Conservation (phyloP, 495 filamentous ascomycete species). For the Lindgomyces ingoldianus region DNA sequence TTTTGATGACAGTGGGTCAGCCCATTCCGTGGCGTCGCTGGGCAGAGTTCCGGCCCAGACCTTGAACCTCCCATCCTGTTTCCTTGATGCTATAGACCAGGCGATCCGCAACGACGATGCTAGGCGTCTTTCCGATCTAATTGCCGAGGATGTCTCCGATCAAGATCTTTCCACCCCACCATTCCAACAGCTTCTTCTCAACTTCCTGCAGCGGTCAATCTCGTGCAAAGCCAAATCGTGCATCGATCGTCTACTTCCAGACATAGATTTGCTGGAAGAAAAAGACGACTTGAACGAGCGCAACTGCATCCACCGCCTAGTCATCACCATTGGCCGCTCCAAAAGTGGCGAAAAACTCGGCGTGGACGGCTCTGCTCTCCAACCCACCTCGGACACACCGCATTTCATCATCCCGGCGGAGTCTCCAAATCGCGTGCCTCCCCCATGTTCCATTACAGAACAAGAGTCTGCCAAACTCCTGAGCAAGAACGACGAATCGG, state of each 20-base stretch:
- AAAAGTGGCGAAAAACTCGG: constrained; percentile 62
- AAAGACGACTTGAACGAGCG: constrained; percentile 89
- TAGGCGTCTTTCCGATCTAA: constrained; percentile 56
- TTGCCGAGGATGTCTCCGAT: constrained; percentile 59
- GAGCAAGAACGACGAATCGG: constrained; percentile 69
- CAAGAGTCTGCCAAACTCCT: constrained; percentile 54
- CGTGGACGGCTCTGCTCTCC: constrained; percentile 46
- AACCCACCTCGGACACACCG: constrained; percentile 55
- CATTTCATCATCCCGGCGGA: constrained; percentile 79
- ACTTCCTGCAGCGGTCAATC: constrained; percentile 81
- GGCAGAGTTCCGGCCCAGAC: constrained; percentile 69
- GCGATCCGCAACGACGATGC: constrained; percentile 76
- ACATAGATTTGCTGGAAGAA: constrained; percentile 72
- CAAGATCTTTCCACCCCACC: constrained; percentile 50
- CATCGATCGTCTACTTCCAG: constrained; percentile 66
- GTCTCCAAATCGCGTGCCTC: constrained; percentile 62
- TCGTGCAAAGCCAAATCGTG: constrained; percentile 66
- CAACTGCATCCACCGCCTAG: constrained; percentile 87
- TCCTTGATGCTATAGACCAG: constrained; percentile 73
- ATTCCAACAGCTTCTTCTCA: constrained; percentile 67
- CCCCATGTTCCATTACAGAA: constrained; percentile 52
- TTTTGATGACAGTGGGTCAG: constrained; percentile 69
- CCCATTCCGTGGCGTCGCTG: constrained; percentile 68
- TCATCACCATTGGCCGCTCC: constrained; percentile 83
- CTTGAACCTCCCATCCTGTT: constrained; percentile 63